A percentile compares a stretch with the other conserved stretches of the same genome.
These are phyloP conservation scores for Austroboletus eburneus DNA, from an alignment of 768 basidiomycete genomes.

Conservation along the genomic window DNA sequence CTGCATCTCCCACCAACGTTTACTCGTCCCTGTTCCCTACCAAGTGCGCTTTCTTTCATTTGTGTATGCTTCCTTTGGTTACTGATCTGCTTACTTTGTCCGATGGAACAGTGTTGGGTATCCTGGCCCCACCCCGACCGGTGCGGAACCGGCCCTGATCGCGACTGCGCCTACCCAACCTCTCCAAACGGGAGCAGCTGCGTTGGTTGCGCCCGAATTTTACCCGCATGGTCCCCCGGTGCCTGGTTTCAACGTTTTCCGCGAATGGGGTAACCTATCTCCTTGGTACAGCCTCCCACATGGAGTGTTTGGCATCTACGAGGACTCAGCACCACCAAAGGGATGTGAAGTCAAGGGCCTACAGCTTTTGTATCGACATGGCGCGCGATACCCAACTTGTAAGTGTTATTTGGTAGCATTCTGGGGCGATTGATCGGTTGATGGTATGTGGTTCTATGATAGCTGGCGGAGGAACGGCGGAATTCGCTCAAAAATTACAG, in stretches of 20 bases:
- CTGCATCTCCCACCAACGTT: constrained; percentile 66
- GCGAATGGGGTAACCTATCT: constrained; percentile 79
- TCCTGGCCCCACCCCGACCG: constrained; percentile 73
- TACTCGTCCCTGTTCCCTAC: constrained; percentile 73
- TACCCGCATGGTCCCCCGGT: constrained; percentile 16
- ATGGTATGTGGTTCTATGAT: neutral
- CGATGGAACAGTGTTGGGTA: constrained; percentile 62
- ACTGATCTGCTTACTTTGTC: neutral
- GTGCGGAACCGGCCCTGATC: constrained; percentile 70
- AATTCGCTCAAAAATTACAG: constrained; percentile 53
- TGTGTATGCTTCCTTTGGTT: neutral
- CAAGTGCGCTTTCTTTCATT: constrained; percentile 25
- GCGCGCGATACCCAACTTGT: constrained; percentile 73
- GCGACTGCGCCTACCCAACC: constrained; percentile 78
- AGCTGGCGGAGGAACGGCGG: constrained; percentile 60
- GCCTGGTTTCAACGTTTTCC: constrained; percentile 57
- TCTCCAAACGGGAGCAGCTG: constrained; percentile 63
- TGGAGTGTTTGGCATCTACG: constrained; percentile 68
- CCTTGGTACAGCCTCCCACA: constrained; percentile 81
- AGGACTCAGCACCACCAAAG: constrained; percentile 63
- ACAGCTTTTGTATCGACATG: constrained; percentile 80
- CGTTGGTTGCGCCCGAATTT: constrained; percentile 50
- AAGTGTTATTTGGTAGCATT: constrained; percentile 24
- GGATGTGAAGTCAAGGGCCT: constrained; percentile 69
- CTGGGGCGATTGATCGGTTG: neutral